These are phyloP conservation scores for Euphorbia celastroides DNA, from an alignment of 441 rosid species.

Conservation along the genomic window DNA sequence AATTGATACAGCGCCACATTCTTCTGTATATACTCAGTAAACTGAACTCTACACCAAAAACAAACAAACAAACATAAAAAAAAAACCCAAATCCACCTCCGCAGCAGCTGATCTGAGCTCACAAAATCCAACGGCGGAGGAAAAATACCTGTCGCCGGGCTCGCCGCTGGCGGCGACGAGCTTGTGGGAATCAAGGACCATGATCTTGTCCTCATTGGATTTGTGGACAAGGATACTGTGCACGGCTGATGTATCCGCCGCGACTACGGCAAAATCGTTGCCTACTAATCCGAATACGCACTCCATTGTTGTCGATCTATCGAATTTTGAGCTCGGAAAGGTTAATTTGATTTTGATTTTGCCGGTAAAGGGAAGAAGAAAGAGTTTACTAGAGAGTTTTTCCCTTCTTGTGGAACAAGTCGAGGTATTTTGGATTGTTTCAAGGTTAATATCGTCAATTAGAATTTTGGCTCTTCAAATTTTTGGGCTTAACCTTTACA, in stretches of 20 bases:
- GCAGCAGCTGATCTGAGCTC: not conserved
- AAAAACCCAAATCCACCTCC: not conserved
- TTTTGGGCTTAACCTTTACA: too few relatives aligned
- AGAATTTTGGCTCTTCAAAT: too few relatives aligned
- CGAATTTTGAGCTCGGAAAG: slow-evolving; percentile 1
- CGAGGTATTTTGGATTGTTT: not conserved
- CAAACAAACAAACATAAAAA: not conserved
- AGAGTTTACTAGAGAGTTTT: too few relatives aligned
- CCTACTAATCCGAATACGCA: slow-evolving; percentile 91
- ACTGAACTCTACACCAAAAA: slow-evolving; percentile 59
- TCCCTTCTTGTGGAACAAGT: slow-evolving; percentile 22
- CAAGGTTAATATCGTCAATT: slow-evolving; percentile 9
- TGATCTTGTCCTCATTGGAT: slow-evolving; percentile 93
- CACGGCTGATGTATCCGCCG: slow-evolving; percentile 92
- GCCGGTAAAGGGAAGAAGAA: not conserved
- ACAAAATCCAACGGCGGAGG: not conserved
- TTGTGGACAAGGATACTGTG: slow-evolving; percentile 91
- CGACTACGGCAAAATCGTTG: slow-evolving; percentile 70
- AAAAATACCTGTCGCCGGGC: slow-evolving; percentile 81
- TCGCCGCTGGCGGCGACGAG: slow-evolving; percentile 97
- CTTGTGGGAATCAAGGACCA: slow-evolving; percentile 93
- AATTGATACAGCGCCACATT: slow-evolving; percentile 87
- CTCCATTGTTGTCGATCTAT: slow-evolving; percentile 50
- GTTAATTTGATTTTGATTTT: not conserved
- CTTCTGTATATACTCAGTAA: slow-evolving; percentile 91